phyloP scores from a whole-genome alignment of 148 eudicot genomes.

The Tetragonia tetragonoides region DNA sequence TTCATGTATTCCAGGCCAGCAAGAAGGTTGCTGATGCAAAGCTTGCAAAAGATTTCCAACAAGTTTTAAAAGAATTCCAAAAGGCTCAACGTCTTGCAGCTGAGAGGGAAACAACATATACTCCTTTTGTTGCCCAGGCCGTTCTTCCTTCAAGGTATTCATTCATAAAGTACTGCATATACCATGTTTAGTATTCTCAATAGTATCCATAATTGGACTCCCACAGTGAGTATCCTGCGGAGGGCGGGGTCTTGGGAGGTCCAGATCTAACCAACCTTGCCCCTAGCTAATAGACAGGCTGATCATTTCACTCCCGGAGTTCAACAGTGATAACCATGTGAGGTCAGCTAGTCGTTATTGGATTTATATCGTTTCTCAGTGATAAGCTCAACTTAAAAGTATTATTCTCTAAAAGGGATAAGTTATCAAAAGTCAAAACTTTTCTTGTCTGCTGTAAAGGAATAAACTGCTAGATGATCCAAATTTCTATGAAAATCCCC shows the following conservation, averaged over 20 bases:
- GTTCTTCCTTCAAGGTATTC: conserved; percentile 65
- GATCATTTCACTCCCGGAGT: background rate
- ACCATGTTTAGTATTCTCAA: background rate
- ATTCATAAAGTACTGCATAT: conserved; percentile 3
- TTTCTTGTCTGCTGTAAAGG: background rate
- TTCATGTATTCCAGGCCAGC: conserved; percentile 48
- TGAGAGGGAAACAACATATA: conserved; percentile 78
- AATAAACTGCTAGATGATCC: background rate
- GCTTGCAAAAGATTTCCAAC: conserved; percentile 85
- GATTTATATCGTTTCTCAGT: background rate
- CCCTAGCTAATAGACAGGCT: no score
- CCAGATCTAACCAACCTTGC: no score
- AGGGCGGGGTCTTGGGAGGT: no score
- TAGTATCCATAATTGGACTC: background rate
- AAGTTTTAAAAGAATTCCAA: conserved; percentile 74
- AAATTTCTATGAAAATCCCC: background rate
- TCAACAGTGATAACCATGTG: background rate
- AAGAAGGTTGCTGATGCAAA: conserved; percentile 84
- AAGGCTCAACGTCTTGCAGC: conserved; percentile 92
- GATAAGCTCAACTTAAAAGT: background rate
- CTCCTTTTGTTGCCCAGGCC: conserved; percentile 69
- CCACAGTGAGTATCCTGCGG: no score
- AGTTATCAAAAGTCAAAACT: no score
- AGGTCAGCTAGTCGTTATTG: background rate
- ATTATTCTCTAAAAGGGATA: background rate